phyloP scores from a whole-genome alignment of 73 alveolate genomes.

The Breviolum minutum region DNA sequence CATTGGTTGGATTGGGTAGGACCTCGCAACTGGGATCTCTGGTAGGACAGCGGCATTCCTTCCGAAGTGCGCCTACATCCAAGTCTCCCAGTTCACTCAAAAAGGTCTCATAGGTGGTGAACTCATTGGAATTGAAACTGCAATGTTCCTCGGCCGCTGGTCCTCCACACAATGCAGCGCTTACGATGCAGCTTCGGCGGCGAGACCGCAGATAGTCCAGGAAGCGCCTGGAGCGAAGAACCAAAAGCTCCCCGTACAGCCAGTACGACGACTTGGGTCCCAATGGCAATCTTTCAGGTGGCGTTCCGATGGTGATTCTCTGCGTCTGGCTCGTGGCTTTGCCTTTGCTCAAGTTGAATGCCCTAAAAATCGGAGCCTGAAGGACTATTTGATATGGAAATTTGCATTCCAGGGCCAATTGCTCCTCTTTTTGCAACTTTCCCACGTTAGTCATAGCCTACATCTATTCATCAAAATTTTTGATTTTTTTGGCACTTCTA shows the following conservation, averaged over 20 bases:
- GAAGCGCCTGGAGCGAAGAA: background rate
- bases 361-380: too few species aligned
- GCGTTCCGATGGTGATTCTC: slow-evolving; percentile 3
- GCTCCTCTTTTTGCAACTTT: too few species aligned
- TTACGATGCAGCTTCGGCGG: background rate
- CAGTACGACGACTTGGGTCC: background rate
- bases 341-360: too few species aligned
- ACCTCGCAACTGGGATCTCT: background rate
- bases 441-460: too few species aligned
- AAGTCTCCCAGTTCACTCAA: background rate
- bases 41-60: background rate
- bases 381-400: too few species aligned
- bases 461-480: too few species aligned
- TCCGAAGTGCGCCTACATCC: background rate
- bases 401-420: too few species aligned
- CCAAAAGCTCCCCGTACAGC: background rate
- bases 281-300: background rate
- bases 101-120: background rate
- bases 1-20: background rate
- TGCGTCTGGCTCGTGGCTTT: background rate
- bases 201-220: background rate
- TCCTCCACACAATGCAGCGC: background rate
- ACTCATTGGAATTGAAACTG: background rate
- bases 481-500: too few species aligned
- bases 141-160: background rate